These are phyloP conservation scores for Talaromyces ruber DNA, from an alignment of 495 filamentous ascomycete genomes.

Conservation along the genomic window DNA sequence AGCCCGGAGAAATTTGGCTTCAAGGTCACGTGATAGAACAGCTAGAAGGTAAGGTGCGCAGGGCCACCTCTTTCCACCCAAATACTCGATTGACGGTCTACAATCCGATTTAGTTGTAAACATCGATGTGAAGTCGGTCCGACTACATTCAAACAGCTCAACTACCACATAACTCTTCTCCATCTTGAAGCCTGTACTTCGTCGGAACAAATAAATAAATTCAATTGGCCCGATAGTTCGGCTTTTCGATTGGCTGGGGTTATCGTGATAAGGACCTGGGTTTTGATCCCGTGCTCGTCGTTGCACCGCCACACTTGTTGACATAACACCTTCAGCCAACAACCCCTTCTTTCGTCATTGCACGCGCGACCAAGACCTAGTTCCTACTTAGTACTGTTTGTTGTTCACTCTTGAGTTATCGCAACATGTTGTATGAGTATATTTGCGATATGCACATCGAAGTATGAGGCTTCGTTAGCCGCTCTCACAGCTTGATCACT, in stretches of 20 bases:
- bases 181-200: background rate
- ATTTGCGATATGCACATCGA: background rate
- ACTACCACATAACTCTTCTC: background rate
- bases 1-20: conserved; percentile 3
- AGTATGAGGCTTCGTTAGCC: background rate
- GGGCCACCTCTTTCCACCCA: background rate
- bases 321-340: background rate
- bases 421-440: background rate
- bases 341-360: background rate
- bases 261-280: conserved; percentile 3
- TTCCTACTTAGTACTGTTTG: background rate
- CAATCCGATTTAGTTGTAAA: background rate
- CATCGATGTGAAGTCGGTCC: background rate
- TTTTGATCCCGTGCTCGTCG: background rate
- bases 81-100: background rate
- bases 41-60: background rate
- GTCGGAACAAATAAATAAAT: background rate
- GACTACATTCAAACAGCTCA: background rate
- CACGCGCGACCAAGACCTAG: background rate
- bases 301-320: conserved; percentile 2
- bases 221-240: background rate
- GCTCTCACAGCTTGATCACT: background rate
- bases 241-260: background rate
- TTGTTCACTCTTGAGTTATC: background rate
- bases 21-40: background rate